These are phyloP conservation scores for Chrysophaeum taylorii DNA, from an alignment of 352 stramenopile species.

Conservation along the genomic window DNA sequence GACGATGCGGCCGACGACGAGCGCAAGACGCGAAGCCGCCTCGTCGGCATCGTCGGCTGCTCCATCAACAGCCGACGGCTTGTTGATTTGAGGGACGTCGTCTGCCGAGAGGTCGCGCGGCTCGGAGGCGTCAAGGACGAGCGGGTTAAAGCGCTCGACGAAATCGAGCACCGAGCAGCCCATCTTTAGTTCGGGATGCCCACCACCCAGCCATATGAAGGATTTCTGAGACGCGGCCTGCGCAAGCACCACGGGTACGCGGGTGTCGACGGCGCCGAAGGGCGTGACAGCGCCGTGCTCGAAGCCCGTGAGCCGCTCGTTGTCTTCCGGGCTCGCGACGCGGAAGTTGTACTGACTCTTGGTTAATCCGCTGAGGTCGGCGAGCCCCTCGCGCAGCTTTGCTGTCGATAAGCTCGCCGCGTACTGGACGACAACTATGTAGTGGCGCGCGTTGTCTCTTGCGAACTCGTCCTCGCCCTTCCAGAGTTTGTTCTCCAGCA, in stretches of 20 bases:
- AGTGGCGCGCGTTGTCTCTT: slow-evolving; percentile 1
- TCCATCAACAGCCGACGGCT: no score
- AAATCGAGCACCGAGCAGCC: slow-evolving; percentile 21
- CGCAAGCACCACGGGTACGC: slow-evolving; percentile 27
- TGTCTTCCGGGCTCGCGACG: slow-evolving; percentile 21
- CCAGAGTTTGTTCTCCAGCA: slow-evolving; percentile 30
- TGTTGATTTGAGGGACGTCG: no score
- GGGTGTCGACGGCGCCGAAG: slow-evolving; percentile 20
- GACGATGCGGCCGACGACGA: slow-evolving; percentile 8
- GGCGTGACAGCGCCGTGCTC: slow-evolving; percentile 31
- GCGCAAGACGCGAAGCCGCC: neutral
- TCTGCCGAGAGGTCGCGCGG: slow-evolving; percentile 22
- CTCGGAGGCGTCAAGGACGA: slow-evolving; percentile 23
- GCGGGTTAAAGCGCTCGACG: slow-evolving; percentile 14
- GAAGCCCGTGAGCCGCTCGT: slow-evolving; percentile 24
- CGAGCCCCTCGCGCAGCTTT: slow-evolving; percentile 15
- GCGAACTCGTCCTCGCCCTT: slow-evolving; percentile 5
- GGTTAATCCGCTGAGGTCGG: slow-evolving; percentile 3
- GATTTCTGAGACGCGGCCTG: slow-evolving; percentile 16
- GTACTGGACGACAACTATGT: slow-evolving; percentile 34
- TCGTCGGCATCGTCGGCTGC: slow-evolving; percentile 7
- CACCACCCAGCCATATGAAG: slow-evolving; percentile 33
- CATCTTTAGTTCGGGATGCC: slow-evolving; percentile 31
- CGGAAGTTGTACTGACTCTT: slow-evolving; percentile 25
- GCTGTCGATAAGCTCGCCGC: slow-evolving; percentile 15